Percentiles rank a stretch among this genome's conserved stretches.
phyloP scores from a whole-genome alignment of 179 eudicot species.

The Camellia oleifera region DNA sequence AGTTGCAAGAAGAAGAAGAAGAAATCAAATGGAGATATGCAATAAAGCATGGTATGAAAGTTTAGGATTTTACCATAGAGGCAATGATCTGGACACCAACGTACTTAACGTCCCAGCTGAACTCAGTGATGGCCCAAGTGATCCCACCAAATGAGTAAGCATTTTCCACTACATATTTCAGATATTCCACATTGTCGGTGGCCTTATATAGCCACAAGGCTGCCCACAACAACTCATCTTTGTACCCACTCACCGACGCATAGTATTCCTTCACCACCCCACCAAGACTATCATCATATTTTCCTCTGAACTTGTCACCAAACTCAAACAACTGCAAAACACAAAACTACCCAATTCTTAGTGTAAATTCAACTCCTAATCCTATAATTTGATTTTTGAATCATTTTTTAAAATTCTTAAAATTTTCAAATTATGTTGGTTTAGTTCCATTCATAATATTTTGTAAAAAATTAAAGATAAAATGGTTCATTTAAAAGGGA shows the following conservation, averaged over 20 bases:
- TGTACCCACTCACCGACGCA: conserved; percentile 72
- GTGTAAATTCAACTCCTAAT: neutral
- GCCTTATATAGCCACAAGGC: conserved; percentile 79
- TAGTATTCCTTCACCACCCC: conserved; percentile 55
- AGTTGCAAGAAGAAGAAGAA: neutral
- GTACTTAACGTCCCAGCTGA: conserved; percentile 77
- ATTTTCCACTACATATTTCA: conserved; percentile 38
- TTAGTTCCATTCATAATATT: no score
- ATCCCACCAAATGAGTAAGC: conserved; percentile 54
- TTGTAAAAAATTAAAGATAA: no score
- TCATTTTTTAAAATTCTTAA: no score
- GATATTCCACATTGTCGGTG: conserved; percentile 36
- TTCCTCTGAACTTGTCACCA: conserved; percentile 71
- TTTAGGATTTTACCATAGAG: conserved; percentile 39
- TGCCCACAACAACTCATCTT: conserved; percentile 74
- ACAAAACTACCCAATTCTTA: no score
- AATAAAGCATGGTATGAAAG: neutral
- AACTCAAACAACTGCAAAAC: conserved; percentile 66
- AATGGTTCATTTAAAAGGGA: no score
- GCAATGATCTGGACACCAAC: conserved; percentile 65
- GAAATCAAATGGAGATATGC: no score
- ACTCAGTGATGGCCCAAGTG: conserved; percentile 66
- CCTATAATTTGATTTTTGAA: neutral
- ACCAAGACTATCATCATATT: conserved; percentile 53
- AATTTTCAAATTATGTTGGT: no score